Evolutionary conservation across 192 early-diverging fungal species (phyloP).

Genomic region (Coemansia sp.): DNA sequence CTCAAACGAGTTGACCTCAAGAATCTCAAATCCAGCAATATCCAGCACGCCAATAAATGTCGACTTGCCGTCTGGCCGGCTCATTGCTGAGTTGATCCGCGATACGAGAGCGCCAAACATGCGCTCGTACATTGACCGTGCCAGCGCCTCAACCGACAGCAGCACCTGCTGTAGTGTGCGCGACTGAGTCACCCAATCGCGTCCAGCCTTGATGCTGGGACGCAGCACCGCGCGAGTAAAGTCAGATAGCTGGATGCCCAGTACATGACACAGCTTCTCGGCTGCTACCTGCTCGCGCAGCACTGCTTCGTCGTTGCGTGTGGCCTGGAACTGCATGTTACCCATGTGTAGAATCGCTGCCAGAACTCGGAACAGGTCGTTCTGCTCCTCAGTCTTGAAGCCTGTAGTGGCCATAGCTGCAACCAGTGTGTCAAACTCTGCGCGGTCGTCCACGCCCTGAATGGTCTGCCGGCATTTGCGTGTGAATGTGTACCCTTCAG

Average conservation of each 20-base stretch:
- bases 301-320: constrained; percentile 85
- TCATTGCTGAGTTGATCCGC: constrained; percentile 76
- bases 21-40: constrained; percentile 99
- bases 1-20: constrained; percentile 97
- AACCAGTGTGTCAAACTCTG: constrained; percentile 74
- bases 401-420: constrained; percentile 83
- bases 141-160: constrained; percentile 87
- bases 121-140: constrained; percentile 90
- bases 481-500: constrained; percentile 82
- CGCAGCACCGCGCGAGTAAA: constrained; percentile 85
- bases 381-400: constrained; percentile 72
- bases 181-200: constrained; percentile 94
- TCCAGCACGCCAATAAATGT: constrained; percentile 97
- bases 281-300: constrained; percentile 70
- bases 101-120: constrained; percentile 92
- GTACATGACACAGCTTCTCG: constrained; percentile 91
- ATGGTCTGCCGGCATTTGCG: constrained; percentile 84
- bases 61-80: constrained; percentile 65
- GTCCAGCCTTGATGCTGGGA: constrained; percentile 90
- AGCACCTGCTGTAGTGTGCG: constrained; percentile 82
- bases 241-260: constrained; percentile 84
- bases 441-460: constrained; percentile 88
- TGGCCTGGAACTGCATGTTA: constrained; percentile 79
- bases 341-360: constrained; percentile 91
- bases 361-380: constrained; percentile 78